phyloP scores from a whole-genome alignment of 805 yeast species.

The Wickerhamomyces hampshirensis region DNA sequence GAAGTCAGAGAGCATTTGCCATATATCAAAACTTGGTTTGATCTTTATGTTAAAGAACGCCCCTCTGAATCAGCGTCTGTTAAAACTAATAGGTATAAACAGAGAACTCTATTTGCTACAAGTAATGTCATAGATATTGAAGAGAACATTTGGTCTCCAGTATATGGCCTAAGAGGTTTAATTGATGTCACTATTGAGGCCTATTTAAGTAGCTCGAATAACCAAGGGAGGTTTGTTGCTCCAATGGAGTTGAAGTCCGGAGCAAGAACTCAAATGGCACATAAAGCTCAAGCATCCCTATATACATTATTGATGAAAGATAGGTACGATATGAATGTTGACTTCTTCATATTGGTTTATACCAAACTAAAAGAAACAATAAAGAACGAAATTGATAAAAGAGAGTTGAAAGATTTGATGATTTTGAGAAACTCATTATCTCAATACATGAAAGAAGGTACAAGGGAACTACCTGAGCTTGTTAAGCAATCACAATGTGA shows the following conservation, averaged over 20 bases:
- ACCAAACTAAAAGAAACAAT: constrained; percentile 55
- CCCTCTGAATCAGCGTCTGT: constrained; percentile 22
- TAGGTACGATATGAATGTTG: constrained; percentile 65
- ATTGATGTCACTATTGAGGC: constrained; percentile 85
- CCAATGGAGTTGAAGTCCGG: constrained; percentile 95
- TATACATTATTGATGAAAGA: constrained; percentile 79
- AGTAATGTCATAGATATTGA: constrained; percentile 75
- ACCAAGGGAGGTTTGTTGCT: constrained; percentile 44
- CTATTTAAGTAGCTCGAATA: constrained; percentile 30
- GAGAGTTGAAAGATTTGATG: constrained; percentile 63
- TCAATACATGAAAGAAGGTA: constrained; percentile 45
- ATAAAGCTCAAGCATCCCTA: constrained; percentile 81
- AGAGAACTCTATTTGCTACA: constrained; percentile 43
- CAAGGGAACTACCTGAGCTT: constrained; percentile 49
- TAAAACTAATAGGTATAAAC: constrained; percentile 26
- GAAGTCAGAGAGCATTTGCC: constrained; percentile 44
- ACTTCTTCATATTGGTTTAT: constrained; percentile 66
- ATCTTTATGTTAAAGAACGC: constrained; percentile 35
- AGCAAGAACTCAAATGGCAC: constrained; percentile 50
- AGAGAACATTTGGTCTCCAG: constrained; percentile 89
- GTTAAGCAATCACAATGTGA: constrained; percentile 52
- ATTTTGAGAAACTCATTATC: constrained; percentile 72
- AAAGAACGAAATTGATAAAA: constrained; percentile 44
- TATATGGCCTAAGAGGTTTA: constrained; percentile 83
- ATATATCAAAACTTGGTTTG: constrained; percentile 50